Percentiles rank a stretch among this genome's conserved stretches.
Evolutionary conservation across 257 asterid species (phyloP).

Genomic region (Solanum etuberosum): DNA sequence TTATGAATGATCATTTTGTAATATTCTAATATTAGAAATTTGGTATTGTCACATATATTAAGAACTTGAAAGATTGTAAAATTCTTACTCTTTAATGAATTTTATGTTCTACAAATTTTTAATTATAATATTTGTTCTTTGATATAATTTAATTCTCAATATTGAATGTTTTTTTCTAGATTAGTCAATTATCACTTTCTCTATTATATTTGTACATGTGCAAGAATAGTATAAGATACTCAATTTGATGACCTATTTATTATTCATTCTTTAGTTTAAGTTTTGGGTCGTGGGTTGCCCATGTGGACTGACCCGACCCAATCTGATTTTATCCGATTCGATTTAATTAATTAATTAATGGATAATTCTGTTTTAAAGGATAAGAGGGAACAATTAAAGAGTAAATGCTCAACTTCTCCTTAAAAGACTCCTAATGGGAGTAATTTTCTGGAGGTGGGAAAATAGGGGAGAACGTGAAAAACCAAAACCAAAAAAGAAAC

Average conservation of each 20-base stretch:
- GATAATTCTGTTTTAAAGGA: too few species aligned
- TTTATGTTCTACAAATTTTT: too few species aligned
- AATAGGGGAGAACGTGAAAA: neutral
- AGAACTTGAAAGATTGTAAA: too few species aligned
- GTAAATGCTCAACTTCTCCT: neutral
- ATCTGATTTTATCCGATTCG: too few species aligned
- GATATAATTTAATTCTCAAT: neutral
- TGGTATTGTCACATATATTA: too few species aligned
- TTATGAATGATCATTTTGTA: too few species aligned
- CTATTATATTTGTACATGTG: neutral
- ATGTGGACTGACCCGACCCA: neutral
- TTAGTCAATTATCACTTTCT: neutral
- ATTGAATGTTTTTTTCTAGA: too few species aligned
- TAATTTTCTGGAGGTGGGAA: neutral
- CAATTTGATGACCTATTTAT: neutral
- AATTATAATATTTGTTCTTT: neutral
- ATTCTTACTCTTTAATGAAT: too few species aligned
- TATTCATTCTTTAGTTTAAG: neutral
- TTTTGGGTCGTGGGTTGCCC: neutral
- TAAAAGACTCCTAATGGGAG: neutral
- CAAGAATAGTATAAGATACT: neutral
- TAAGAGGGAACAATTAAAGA: too few species aligned
- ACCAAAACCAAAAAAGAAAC: neutral
- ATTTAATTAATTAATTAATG: too few species aligned
- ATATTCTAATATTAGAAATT: too few species aligned